Evolutionary conservation across 805 yeast species (phyloP).

Genomic region (Schizosaccharomyces octosporus): DNA sequence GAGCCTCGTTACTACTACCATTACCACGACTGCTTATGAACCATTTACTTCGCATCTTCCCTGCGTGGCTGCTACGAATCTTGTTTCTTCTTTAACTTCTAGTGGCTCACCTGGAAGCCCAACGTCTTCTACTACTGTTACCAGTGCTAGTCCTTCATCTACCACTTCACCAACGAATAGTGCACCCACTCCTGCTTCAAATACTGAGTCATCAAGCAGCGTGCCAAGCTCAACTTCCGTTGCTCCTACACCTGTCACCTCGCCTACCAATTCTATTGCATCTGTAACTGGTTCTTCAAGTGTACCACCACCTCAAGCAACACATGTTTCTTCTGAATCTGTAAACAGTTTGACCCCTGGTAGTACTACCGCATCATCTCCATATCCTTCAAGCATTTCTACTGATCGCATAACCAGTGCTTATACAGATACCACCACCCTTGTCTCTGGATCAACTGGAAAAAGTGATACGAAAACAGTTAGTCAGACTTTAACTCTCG

Average conservation of each 20-base stretch:
- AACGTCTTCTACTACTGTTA: background rate
- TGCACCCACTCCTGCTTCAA: background rate
- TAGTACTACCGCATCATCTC: background rate
- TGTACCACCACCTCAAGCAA: background rate
- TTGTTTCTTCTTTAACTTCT: background rate
- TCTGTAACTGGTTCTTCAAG: too few species aligned
- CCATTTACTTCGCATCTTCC: background rate
- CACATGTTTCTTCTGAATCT: background rate
- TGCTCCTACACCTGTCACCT: too few species aligned
- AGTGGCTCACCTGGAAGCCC: background rate
- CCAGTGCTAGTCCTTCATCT: background rate
- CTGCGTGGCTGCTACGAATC: background rate
- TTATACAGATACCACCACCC: background rate
- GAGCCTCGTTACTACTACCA: background rate
- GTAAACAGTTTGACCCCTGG: background rate
- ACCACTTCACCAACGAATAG: background rate
- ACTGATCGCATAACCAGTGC: background rate
- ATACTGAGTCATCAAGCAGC: too few species aligned
- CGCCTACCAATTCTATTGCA: too few species aligned
- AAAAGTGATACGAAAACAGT: background rate
- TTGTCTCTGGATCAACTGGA: background rate
- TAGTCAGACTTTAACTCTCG: background rate
- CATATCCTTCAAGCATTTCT: background rate
- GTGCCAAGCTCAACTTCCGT: too few species aligned
- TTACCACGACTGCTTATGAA: background rate